Evolutionary conservation across 495 filamentous ascomycete genomes (phyloP).

Genomic region (Penicillium lividum): DNA sequence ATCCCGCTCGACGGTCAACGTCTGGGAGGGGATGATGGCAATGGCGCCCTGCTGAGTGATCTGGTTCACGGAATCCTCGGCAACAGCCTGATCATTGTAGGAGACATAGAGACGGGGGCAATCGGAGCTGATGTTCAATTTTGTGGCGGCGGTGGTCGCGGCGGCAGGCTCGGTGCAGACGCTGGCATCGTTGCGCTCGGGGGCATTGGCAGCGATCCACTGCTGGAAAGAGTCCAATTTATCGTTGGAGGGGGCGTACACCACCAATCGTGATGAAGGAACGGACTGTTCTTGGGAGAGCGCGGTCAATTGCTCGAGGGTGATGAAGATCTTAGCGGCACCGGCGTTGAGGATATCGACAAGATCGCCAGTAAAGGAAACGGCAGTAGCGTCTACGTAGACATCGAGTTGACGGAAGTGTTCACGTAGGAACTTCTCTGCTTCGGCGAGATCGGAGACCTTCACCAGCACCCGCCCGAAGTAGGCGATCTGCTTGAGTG

Average conservation of each 20-base stretch:
- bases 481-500: constrained; percentile 70
- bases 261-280: constrained; percentile 58
- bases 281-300: constrained; percentile 55
- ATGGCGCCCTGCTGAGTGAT: constrained; percentile 64
- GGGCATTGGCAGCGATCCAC: constrained; percentile 42
- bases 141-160: constrained; percentile 50
- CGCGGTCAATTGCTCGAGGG: constrained; percentile 60
- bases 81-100: constrained; percentile 33
- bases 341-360: constrained; percentile 81
- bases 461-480: constrained; percentile 75
- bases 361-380: constrained; percentile 68
- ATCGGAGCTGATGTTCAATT: constrained; percentile 39
- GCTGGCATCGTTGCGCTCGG: constrained; percentile 53
- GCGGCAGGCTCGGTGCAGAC: constrained; percentile 52
- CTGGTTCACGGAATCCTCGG: constrained; percentile 48
- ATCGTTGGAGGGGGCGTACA: constrained; percentile 42
- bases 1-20: constrained; percentile 65
- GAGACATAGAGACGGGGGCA: constrained; percentile 41
- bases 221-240: constrained; percentile 38
- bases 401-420: constrained; percentile 66
- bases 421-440: constrained; percentile 67
- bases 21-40: constrained; percentile 72
- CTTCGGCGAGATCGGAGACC: constrained; percentile 57
- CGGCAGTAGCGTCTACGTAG: constrained; percentile 73
- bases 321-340: constrained; percentile 83